A percentile compares a stretch with the other conserved stretches of the same genome.
These are phyloP conservation scores for Halenospora varia DNA, from an alignment of 495 filamentous ascomycete species.

Conservation along the genomic window DNA sequence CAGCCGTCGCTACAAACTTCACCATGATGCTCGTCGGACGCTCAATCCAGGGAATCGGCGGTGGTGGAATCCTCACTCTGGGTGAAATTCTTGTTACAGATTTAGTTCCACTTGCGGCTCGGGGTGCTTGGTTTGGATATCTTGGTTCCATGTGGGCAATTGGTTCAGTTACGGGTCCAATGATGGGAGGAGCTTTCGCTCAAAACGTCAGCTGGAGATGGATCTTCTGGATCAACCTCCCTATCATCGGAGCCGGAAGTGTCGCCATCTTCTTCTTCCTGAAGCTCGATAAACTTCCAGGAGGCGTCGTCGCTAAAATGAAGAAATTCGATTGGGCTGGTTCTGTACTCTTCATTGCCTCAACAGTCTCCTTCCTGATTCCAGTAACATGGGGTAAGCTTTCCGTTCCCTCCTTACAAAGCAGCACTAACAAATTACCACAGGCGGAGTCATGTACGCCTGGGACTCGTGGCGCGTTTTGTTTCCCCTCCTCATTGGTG, in stretches of 20 bases:
- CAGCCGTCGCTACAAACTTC: conserved; percentile 55
- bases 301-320: conserved; percentile 38
- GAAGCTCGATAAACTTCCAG: conserved; percentile 27
- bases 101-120: conserved; percentile 48
- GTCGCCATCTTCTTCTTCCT: conserved; percentile 37
- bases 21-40: conserved; percentile 59
- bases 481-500: conserved; percentile 52
- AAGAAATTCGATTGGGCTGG: conserved; percentile 58
- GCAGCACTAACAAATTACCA: background rate
- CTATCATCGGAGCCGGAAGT: conserved; percentile 35
- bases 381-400: conserved; percentile 36
- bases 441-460: conserved; percentile 48
- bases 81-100: conserved; percentile 66
- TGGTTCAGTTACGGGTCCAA: conserved; percentile 62
- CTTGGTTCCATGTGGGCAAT: conserved; percentile 55
- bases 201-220: conserved; percentile 59
- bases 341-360: conserved; percentile 47
- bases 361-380: conserved; percentile 43
- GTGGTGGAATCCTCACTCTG: conserved; percentile 61
- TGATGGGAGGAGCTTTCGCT: conserved; percentile 66
- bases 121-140: conserved; percentile 37
- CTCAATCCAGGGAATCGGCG: conserved; percentile 67
- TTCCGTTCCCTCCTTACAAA: background rate
- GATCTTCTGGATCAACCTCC: conserved; percentile 46
- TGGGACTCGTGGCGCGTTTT: conserved; percentile 53